Evolutionary conservation across 2,329 filamentous ascomycete species (phyloP).

Genomic region (Calycina herbarum): DNA sequence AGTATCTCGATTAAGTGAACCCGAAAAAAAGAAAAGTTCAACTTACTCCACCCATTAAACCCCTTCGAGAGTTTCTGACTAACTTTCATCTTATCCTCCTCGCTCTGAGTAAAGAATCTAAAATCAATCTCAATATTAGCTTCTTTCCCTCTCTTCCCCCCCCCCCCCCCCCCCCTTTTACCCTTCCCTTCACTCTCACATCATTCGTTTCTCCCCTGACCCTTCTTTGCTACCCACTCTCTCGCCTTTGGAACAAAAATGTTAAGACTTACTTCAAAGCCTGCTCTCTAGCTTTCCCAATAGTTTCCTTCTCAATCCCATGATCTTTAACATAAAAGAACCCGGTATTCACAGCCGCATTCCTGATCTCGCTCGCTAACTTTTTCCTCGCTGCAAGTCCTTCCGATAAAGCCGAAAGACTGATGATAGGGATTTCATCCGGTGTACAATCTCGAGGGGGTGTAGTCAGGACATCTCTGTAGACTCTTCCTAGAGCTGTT

Average conservation of each 20-base stretch:
- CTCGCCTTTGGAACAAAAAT: no score
- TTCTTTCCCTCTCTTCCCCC: not conserved
- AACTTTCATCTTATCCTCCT: slow-evolving; percentile 44
- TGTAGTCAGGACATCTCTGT: slow-evolving; percentile 43
- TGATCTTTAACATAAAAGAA: slow-evolving; percentile 51
- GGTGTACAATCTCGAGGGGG: slow-evolving; percentile 43
- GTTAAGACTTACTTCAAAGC: slow-evolving; percentile 27
- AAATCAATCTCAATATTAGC: not conserved
- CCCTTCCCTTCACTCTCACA: no score
- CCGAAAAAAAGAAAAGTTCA: not conserved
- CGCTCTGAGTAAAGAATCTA: slow-evolving; percentile 51
- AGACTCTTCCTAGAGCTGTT: slow-evolving; percentile 46
- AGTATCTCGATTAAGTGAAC: no score
- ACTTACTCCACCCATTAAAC: slow-evolving; percentile 48
- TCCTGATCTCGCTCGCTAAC: slow-evolving; percentile 42
- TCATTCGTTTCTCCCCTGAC: no score
- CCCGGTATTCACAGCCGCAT: slow-evolving; percentile 45
- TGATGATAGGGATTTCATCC: slow-evolving; percentile 49
- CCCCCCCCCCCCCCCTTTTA: no score
- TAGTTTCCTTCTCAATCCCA: slow-evolving; percentile 40
- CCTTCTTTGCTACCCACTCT: no score
- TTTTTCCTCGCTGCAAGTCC: slow-evolving; percentile 38
- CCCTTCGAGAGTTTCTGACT: slow-evolving; percentile 40
- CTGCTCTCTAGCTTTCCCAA: slow-evolving; percentile 36
- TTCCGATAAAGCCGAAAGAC: slow-evolving; percentile 40